Percentiles rank a stretch among this genome's conserved stretches.
Conservation (phyloP, 148 eudicot species). For the Hydrangea macrophylla region DNA sequence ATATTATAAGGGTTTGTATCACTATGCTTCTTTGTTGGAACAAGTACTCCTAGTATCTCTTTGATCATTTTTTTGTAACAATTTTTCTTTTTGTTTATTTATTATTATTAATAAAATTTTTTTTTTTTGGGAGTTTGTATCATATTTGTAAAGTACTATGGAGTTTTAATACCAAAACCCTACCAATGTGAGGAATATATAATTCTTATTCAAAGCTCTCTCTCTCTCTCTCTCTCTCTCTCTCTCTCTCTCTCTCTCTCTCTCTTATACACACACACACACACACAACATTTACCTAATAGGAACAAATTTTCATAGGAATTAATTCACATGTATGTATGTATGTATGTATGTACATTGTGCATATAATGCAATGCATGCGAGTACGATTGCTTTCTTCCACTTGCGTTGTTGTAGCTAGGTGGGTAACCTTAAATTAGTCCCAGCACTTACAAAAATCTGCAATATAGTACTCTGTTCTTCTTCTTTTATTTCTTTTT, state of each 20-base stretch:
- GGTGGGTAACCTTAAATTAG: no score
- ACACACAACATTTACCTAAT: not conserved
- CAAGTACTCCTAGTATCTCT: constrained; percentile 14
- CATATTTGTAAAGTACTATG: not conserved
- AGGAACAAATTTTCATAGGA: not conserved
- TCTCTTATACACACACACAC: not conserved
- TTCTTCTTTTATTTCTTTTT: no score
- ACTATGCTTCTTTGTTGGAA: constrained; percentile 45
- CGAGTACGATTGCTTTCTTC: no score
- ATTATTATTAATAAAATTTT: no score
- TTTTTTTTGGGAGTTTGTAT: no score
- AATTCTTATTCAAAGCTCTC: not conserved
- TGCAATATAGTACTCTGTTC: no score
- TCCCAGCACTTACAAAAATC: no score
- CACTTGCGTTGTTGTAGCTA: no score
- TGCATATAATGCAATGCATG: no score
- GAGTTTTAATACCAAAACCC: not conserved
- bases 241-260: constrained; percentile 1
- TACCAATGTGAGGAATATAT: not conserved
- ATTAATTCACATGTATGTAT: not conserved
- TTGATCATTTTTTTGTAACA: not conserved
- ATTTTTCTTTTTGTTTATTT: not conserved
- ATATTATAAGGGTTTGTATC: constrained; percentile 51
- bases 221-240: not conserved
- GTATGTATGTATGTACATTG: no score